Conservation (phyloP, 352 stramenopile genomes). For the Phytophthora sojae region DNA sequence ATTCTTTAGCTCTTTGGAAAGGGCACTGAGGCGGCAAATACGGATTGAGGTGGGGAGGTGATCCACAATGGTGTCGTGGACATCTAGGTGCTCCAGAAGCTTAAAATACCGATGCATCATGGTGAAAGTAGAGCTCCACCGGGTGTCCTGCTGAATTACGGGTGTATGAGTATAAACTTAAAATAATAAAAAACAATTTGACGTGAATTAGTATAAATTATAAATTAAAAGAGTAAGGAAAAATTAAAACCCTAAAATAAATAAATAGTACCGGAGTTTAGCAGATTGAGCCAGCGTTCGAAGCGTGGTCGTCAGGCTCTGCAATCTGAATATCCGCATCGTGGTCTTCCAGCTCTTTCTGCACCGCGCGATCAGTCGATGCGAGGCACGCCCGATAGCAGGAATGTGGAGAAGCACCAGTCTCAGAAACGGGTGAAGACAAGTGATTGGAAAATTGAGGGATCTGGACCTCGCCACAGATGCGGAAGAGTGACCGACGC, state of each 20-base stretch:
- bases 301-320: neutral
- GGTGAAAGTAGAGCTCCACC: no score
- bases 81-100: neutral
- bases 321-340: neutral
- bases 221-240: no score
- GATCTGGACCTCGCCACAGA: no score
- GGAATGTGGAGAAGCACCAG: no score
- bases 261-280: neutral
- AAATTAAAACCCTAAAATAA: no score
- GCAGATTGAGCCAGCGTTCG: neutral
- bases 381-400: neutral
- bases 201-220: no score
- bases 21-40: neutral
- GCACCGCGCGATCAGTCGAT: constrained; percentile 7
- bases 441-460: no score
- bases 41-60: neutral
- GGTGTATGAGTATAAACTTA: neutral
- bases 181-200: neutral
- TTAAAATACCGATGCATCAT: neutral
- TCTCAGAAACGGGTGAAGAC: no score
- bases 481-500: no score
- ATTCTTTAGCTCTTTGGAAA: neutral
- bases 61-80: neutral
- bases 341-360: neutral
- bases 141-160: no score